These are phyloP conservation scores for Ailanthus altissimus DNA, from an alignment of 345 rosid species.

Conservation along the genomic window DNA sequence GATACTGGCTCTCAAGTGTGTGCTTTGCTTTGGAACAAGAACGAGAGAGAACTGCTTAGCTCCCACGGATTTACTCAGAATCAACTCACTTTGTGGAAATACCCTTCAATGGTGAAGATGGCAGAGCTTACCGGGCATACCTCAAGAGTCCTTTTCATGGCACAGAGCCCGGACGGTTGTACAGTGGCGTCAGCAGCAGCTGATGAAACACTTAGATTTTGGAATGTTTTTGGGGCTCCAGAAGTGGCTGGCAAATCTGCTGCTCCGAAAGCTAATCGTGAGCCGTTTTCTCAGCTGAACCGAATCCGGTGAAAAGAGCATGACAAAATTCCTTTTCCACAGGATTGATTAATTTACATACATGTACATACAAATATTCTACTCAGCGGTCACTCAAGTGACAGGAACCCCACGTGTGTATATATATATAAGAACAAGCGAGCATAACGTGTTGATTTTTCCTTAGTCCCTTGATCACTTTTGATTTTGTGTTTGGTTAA, in stretches of 20 bases:
- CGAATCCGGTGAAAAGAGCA: constrained; percentile 51
- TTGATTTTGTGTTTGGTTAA: no score
- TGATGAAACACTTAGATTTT: constrained; percentile 61
- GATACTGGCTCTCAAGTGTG: constrained; percentile 54
- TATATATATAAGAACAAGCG: no score
- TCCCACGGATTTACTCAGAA: constrained; percentile 54
- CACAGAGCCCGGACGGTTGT: constrained; percentile 65
- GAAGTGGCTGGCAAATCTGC: constrained; percentile 55
- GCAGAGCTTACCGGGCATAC: constrained; percentile 51
- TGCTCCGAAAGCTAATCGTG: constrained; percentile 43
- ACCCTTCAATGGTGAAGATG: constrained; percentile 55
- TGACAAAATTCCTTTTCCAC: no score
- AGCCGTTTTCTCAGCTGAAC: constrained; percentile 48
- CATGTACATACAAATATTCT: no score
- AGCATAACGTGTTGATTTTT: no score
- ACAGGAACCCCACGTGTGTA: no score
- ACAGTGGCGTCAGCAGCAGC: constrained; percentile 71
- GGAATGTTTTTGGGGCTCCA: constrained; percentile 67
- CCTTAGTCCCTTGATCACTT: no score
- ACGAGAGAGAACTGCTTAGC: constrained; percentile 58
- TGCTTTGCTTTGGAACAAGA: no score
- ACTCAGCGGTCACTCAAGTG: no score
- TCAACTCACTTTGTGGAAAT: constrained; percentile 53
- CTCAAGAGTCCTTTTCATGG: constrained; percentile 56
- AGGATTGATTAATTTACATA: no score